Evolutionary conservation across 495 filamentous ascomycete genomes (phyloP).

Genomic region (Aspergillus sparsus): DNA sequence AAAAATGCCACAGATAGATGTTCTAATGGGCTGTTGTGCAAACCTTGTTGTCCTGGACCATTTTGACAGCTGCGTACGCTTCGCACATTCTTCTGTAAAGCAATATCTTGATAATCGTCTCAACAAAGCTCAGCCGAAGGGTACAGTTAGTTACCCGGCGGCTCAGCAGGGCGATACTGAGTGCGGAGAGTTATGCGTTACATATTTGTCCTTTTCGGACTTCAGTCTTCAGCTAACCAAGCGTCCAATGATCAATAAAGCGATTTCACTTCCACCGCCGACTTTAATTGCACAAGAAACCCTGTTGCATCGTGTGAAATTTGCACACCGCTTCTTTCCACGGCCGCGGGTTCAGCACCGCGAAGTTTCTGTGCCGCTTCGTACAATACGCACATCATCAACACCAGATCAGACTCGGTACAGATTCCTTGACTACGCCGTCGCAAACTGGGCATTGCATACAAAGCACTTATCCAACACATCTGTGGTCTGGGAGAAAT

Average conservation of each 20-base stretch:
- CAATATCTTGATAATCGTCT: slow-evolving; percentile 29
- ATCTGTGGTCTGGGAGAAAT: slow-evolving; percentile 20
- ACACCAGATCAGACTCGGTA: slow-evolving; percentile 11
- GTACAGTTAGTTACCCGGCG: too few relatives aligned
- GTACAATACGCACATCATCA: slow-evolving; percentile 1
- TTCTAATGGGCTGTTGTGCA: slow-evolving; percentile 32
- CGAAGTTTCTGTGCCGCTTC: slow-evolving; percentile 10
- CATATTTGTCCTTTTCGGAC: slow-evolving; percentile 30
- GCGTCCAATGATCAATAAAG: neutral
- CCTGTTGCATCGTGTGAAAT: neutral
- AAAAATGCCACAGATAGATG: slow-evolving; percentile 27
- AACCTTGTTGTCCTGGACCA: slow-evolving; percentile 35
- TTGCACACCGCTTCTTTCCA: neutral
- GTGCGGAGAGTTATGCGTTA: slow-evolving; percentile 28
- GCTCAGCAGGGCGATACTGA: slow-evolving; percentile 16
- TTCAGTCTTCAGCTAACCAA: slow-evolving; percentile 25
- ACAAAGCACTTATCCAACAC: slow-evolving; percentile 11
- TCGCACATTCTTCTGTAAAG: slow-evolving; percentile 37
- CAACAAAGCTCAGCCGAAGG: neutral
- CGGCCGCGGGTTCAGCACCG: neutral
- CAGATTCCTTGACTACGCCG: slow-evolving; percentile 23
- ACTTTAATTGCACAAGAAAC: neutral
- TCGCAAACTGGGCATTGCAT: slow-evolving; percentile 18
- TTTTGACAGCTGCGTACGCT: slow-evolving; percentile 27
- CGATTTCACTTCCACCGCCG: neutral